Conservation (phyloP, 306 rosid species). For the Herpetospermum pedunculosum region DNA sequence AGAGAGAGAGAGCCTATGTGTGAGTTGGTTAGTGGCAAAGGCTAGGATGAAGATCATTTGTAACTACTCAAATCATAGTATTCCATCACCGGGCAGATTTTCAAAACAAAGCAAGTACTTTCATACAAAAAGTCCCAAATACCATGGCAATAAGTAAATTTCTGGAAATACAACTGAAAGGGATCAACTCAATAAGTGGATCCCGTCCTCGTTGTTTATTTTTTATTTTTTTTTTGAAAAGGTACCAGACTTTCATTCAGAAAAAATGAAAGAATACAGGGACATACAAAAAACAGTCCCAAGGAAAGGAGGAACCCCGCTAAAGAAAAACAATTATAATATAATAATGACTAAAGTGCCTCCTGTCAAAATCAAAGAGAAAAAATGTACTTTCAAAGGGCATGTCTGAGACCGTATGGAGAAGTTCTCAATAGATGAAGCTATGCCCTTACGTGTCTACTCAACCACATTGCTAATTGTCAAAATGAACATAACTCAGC, state of each 20-base stretch:
- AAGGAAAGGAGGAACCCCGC: no score
- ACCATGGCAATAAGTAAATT: background rate
- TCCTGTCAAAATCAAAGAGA: background rate
- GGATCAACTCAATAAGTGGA: background rate
- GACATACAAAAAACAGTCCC: no score
- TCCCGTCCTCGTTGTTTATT: background rate
- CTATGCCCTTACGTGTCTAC: background rate
- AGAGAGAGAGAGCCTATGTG: background rate
- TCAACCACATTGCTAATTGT: no score
- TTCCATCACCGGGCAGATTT: conserved; percentile 7
- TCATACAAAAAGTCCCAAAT: background rate
- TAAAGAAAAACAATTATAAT: background rate
- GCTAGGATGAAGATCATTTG: background rate
- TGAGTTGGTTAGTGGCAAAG: conserved; percentile 5
- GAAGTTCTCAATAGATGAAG: background rate
- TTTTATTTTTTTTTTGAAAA: no score
- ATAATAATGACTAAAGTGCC: background rate
- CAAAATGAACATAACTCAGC: no score
- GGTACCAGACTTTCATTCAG: no score
- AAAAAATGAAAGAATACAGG: no score
- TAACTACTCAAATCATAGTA: background rate
- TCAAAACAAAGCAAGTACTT: background rate
- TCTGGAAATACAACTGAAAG: background rate
- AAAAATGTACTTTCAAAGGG: no score
- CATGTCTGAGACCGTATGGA: background rate